phyloP scores from a whole-genome alignment of 192 early-diverging fungal species.

The Coemansia sp. region DNA sequence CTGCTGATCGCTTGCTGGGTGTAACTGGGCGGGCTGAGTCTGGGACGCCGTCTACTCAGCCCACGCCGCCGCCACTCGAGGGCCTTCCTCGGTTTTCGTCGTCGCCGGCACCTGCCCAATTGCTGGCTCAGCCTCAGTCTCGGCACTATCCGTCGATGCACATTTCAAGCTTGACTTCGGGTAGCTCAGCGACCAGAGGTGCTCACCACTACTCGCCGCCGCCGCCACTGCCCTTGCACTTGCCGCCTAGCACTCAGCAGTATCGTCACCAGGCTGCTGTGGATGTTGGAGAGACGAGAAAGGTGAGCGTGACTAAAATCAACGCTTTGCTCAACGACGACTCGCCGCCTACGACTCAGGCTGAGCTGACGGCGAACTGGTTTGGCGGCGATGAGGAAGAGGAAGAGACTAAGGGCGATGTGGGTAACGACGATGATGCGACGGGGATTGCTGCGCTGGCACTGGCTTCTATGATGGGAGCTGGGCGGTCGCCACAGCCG shows the following conservation, averaged over 20 bases:
- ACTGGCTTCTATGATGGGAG: slow-evolving; percentile 55
- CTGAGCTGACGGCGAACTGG: slow-evolving; percentile 19
- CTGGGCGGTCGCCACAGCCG: slow-evolving; percentile 2
- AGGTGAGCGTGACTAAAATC: slow-evolving; percentile 40
- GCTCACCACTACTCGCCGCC: background rate
- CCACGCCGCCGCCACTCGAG: slow-evolving; percentile 51
- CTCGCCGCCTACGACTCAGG: slow-evolving; percentile 2
- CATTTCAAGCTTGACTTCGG: slow-evolving; percentile 28
- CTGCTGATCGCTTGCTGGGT: background rate
- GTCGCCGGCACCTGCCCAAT: slow-evolving; percentile 21
- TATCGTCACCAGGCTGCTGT: background rate
- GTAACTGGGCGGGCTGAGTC: slow-evolving; percentile 23
- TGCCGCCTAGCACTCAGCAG: background rate
- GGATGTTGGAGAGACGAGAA: slow-evolving; percentile 23
- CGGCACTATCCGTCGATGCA: slow-evolving; percentile 15
- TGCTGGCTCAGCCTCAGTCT: background rate
- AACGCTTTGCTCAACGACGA: slow-evolving; percentile 48
- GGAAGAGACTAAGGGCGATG: background rate
- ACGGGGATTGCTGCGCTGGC: slow-evolving; percentile 55
- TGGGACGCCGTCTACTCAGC: slow-evolving; percentile 37
- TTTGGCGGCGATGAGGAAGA: slow-evolving; percentile 14
- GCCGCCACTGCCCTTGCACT: background rate
- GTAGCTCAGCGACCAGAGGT: background rate
- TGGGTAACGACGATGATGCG: slow-evolving; percentile 32
- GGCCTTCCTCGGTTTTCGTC: slow-evolving; percentile 49